Percentiles rank a stretch among this genome's conserved stretches.
phyloP scores from a whole-genome alignment of 306 rosid species.

The Cucurbita maxima region DNA sequence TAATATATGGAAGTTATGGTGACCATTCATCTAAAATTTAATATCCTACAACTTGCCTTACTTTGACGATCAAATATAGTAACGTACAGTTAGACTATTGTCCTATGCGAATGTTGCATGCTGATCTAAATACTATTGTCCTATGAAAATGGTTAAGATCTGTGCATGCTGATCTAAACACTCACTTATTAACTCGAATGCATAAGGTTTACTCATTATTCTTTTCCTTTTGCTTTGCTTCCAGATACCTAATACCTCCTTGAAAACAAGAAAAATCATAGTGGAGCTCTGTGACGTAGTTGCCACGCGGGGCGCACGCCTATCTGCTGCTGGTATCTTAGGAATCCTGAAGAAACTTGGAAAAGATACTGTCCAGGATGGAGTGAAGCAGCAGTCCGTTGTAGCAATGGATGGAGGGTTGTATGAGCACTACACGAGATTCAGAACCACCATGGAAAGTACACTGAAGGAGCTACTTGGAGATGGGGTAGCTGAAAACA shows the following conservation, averaged over 20 bases:
- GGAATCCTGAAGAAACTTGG: conserved; percentile 76
- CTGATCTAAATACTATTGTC: too few species aligned
- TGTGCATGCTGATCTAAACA: neutral
- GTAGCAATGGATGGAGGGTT: conserved; percentile 87
- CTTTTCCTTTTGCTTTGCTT: neutral
- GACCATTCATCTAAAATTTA: neutral
- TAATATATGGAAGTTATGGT: neutral
- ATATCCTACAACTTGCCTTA: neutral
- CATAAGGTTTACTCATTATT: neutral
- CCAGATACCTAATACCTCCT: conserved; percentile 55
- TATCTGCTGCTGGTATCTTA: conserved; percentile 72
- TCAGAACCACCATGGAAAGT: conserved; percentile 55
- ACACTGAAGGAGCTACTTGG: conserved; percentile 58
- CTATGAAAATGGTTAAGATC: too few species aligned
- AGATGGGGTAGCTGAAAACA: conserved; percentile 26
- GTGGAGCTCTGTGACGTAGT: conserved; percentile 61
- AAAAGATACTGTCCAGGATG: conserved; percentile 27
- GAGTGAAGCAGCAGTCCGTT: conserved; percentile 34
- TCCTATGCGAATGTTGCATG: too few species aligned
- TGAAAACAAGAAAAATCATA: conserved; percentile 38
- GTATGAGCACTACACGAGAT: conserved; percentile 65
- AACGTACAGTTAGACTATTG: too few species aligned
- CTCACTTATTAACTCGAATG: neutral
- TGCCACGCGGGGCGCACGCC: conserved; percentile 80
- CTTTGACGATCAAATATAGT: neutral